Conservation (phyloP, 2,329 filamentous ascomycete genomes). For the Apiospora kogelbergensis region DNA sequence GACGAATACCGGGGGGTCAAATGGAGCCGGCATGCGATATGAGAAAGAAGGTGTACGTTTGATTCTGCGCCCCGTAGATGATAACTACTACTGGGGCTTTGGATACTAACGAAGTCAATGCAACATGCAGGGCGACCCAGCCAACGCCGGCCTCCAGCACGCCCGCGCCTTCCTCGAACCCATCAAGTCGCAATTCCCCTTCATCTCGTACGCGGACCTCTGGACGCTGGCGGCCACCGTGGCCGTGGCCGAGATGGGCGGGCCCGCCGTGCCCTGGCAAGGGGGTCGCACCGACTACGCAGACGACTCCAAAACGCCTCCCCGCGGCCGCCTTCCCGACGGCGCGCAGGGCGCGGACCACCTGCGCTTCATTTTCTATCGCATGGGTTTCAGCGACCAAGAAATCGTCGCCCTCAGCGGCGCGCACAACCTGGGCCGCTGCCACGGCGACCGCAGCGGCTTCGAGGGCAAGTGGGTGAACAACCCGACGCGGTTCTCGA, state of each 20-base stretch:
- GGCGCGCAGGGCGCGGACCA: conserved; percentile 76
- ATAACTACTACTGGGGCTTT: too few relatives aligned
- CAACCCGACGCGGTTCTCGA: conserved; percentile 37
- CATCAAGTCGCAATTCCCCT: conserved; percentile 56
- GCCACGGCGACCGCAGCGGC: conserved; percentile 37
- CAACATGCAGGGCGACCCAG: conserved; percentile 51
- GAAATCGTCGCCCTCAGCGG: conserved; percentile 90
- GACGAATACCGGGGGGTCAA: conserved; percentile 62
- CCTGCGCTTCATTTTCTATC: conserved; percentile 84
- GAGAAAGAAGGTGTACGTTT: conserved; percentile 51
- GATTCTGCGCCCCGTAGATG: neutral
- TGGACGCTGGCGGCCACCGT: conserved; percentile 63
- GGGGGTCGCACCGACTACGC: conserved; percentile 61
- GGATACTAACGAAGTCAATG: neutral
- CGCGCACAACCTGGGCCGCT: conserved; percentile 83
- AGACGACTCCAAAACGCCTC: conserved; percentile 59
- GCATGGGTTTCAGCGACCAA: conserved; percentile 95
- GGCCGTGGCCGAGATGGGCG: conserved; percentile 60
- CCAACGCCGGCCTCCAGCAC: conserved; percentile 64
- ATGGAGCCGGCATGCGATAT: conserved; percentile 67
- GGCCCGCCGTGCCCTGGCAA: conserved; percentile 55
- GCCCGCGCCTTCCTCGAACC: conserved; percentile 64
- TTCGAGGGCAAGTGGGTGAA: conserved; percentile 38
- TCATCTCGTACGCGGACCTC: conserved; percentile 66
- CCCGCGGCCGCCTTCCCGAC: conserved; percentile 67